Evolutionary conservation across 2,329 filamentous ascomycete species (phyloP), one percentile per base, ranked within the genome.

Genomic region (Colletotrichum sp.): DNA sequence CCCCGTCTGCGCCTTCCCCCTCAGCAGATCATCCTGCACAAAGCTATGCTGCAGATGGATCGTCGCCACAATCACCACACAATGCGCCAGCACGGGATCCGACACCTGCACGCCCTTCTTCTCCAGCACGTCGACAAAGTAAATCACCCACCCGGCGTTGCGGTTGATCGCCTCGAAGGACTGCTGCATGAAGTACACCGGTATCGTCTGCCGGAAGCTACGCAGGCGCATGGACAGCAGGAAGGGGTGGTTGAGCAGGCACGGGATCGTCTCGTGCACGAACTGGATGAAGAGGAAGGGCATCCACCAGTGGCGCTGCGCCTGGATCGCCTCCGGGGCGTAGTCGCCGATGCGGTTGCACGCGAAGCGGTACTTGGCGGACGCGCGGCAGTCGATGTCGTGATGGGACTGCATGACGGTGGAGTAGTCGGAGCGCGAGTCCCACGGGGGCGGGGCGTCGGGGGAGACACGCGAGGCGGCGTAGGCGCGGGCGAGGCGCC

Each of bases 21-120:
- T 62, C 2, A 82, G 74, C 3, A 66, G 8, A 4, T 38, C 30
- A 38, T 82, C 80, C 21, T 79, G 61, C 3, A 88, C 87, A 70
- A 89, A 90, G 75, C 88, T 89, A 38, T 90, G 85, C 76, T 90
- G 89, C 4, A 90, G 79, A 76, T 89, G 88, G 43, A 90, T 90
- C 3, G 88, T 90, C 1, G 88, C 88, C 5, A 89, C 87, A 4
- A 90, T 86, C 1, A 87, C 88, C 5, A 87, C 88, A 70, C 88
- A 88, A 56, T 90, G 88, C 3, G 85, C 80, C 18, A 82, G 24
- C 1, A 74, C 71, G 2, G 80, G 80, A 26, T 82, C 80, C 0
- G 87, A 87, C 9, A 88, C 83, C 64, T 84, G 80, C 70, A 89
- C 88, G 1, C 80, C 80, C 66, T 82, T 80, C 69, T 78, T 88